These are phyloP conservation scores for Pleurozium schreberi DNA, from an alignment of 225 moss, liverwort and hornwort species.

Conservation along the genomic window DNA sequence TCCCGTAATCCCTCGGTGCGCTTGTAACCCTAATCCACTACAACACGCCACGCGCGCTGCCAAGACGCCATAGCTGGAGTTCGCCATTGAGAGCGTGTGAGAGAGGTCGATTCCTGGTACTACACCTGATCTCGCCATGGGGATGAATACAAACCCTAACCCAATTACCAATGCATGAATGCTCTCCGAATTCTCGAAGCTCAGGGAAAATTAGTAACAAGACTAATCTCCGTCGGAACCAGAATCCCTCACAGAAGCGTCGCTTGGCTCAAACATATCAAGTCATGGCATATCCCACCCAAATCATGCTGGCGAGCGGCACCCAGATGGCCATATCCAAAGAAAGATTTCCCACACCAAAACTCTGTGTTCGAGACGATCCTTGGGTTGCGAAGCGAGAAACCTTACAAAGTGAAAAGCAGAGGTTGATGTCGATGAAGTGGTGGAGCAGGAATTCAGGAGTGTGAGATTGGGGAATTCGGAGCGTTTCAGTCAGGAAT, in stretches of 20 bases:
- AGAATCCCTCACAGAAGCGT: not conserved
- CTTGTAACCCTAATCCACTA: not conserved
- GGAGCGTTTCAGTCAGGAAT: not conserved
- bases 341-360: not conserved
- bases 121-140: not conserved
- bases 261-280: not conserved
- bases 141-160: not conserved
- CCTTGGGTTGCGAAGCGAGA: not conserved
- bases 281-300: not conserved
- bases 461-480: not conserved
- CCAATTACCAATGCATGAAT: not conserved
- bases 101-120: constrained; percentile 5
- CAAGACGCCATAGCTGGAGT: not conserved
- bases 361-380: not conserved
- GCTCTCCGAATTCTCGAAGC: not conserved
- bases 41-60: not conserved
- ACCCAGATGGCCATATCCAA: not conserved
- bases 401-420: not conserved
- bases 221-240: not conserved
- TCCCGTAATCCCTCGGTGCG: not conserved
- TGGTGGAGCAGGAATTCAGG: not conserved
- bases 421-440: not conserved
- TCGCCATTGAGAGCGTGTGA: not conserved
- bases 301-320: not conserved
- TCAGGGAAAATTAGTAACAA: not conserved